Base-by-base conservation (phyloP, 2,329 filamentous ascomycete species). In the Nemania serpens region DNA sequence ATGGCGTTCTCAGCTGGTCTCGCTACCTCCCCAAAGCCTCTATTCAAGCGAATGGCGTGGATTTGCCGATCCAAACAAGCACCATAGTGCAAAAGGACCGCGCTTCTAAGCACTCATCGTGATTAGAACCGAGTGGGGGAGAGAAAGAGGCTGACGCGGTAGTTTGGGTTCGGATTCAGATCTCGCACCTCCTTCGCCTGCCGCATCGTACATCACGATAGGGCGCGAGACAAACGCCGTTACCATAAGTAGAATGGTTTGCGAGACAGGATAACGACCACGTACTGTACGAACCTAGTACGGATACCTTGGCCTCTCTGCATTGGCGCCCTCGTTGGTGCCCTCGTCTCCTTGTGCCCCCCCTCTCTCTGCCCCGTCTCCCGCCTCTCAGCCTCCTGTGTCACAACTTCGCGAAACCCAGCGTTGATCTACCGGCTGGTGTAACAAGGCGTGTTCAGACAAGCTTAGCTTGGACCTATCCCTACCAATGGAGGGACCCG, bases 361-460 rank as follows among this genome's bases (percentile, higher is more conserved):
- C 5, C 3, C 13, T 47, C 20, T 10, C 22, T 22, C n/a, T 10
- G 41, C 41, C 17, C 41, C 9, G 17, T 15, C 41, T 20, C 13
- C 39, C 15, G 18, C 18, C 34, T 46, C 42, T 56, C 58, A 64
- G 55, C 58, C 55, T 64, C 61, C 54, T 55, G 50, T 63, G 50
- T 48, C 51, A 59, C 58, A 42, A n/a, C 43, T 52, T 62, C 48
- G 41, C 42, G 42, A 58, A 58, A 48, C 52, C 48, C 39, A 41
- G 50, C 39, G 48, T 48, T 46, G 43, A 64, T 59, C 54, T 59
- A 37, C 55, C 48, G 36, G 46, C 49, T 33, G 43, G 51, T 51
- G 59, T 59, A 59, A 58, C 61, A 22, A 56, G 36, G 10, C 41
- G 56, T 45, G 48, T 56, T 49, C n/a, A 53, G 56, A 56, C 53